Percentiles rank a stretch among this genome's conserved stretches.
Evolutionary conservation across 2,329 filamentous ascomycete genomes (phyloP).

Genomic region (Xylariomycetidae sp.): DNA sequence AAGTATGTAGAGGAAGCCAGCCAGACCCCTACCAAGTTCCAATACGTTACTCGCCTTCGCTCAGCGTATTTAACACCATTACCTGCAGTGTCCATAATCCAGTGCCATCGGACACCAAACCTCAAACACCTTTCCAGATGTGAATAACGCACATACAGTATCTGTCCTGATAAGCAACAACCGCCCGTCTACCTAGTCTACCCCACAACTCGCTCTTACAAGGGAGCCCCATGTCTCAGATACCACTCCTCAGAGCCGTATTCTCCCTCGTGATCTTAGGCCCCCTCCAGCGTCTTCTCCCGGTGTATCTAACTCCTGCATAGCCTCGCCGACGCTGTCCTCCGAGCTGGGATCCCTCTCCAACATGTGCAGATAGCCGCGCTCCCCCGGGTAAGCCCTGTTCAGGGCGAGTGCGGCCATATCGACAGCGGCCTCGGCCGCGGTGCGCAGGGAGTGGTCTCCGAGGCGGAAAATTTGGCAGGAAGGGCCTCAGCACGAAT

Average conservation of each 20-base stretch:
- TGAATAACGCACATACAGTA: too few species aligned
- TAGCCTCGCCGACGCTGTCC: constrained; percentile 16
- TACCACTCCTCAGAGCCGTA: constrained; percentile 8
- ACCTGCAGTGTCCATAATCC: too few species aligned
- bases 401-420: constrained; percentile 15
- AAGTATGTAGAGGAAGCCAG: too few species aligned
- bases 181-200: too few species aligned
- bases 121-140: too few species aligned
- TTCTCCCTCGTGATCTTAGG: constrained; percentile 15
- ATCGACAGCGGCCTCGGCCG: constrained; percentile 22
- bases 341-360: constrained; percentile 15
- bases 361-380: constrained; percentile 27
- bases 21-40: too few species aligned
- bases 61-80: too few species aligned
- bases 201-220: too few species aligned
- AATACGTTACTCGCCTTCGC: too few species aligned
- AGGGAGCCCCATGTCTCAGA: too few species aligned
- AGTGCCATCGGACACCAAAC: too few species aligned
- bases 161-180: too few species aligned
- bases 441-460: constrained; percentile 27
- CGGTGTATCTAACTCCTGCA: constrained; percentile 20
- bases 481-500: constrained; percentile 18
- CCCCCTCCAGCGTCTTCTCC: constrained; percentile 20
- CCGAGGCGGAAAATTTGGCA: constrained; percentile 24
- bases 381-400: constrained; percentile 22